A percentile compares a stretch with the other conserved stretches of the same genome.
phyloP scores from a whole-genome alignment of 768 basidiomycete species.

The Rhodotorula toruloides region DNA sequence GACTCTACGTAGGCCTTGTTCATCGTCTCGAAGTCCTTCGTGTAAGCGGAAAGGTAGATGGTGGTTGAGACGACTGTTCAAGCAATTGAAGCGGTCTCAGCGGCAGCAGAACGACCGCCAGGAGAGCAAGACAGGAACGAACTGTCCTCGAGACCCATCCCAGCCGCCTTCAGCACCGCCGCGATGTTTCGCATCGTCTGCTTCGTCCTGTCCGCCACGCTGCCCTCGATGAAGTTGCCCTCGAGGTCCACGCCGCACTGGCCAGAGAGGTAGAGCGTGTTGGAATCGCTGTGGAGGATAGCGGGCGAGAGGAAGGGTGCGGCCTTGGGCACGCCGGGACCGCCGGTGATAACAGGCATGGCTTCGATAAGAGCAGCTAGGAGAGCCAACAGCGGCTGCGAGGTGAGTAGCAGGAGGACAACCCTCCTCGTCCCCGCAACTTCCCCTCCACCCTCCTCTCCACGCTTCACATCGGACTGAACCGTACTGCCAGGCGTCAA shows the following conservation, averaged over 20 bases:
- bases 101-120: too few relatives aligned
- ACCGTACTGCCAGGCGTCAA: too few relatives aligned
- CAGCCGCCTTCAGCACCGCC: neutral
- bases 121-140: neutral
- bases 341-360: neutral
- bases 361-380: too few relatives aligned
- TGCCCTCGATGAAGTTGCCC: neutral
- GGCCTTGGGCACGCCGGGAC: neutral
- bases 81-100: neutral
- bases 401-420: too few relatives aligned
- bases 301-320: neutral
- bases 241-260: neutral
- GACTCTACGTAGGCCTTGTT: neutral
- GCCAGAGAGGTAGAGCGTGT: neutral
- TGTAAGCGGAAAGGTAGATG: neutral
- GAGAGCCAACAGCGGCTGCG: neutral
- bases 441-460: too few relatives aligned
- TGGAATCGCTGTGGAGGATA: neutral
- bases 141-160: neutral
- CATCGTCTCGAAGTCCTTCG: neutral
- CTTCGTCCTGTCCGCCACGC: neutral
- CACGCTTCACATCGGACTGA: too few relatives aligned
- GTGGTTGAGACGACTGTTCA: neutral
- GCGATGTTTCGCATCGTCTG: neutral
- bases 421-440: too few relatives aligned